A percentile compares a stretch with the other conserved stretches of the same genome.
Conservation (phyloP, 2,329 filamentous ascomycete species). For the Ascocoryne sarcoides region DNA sequence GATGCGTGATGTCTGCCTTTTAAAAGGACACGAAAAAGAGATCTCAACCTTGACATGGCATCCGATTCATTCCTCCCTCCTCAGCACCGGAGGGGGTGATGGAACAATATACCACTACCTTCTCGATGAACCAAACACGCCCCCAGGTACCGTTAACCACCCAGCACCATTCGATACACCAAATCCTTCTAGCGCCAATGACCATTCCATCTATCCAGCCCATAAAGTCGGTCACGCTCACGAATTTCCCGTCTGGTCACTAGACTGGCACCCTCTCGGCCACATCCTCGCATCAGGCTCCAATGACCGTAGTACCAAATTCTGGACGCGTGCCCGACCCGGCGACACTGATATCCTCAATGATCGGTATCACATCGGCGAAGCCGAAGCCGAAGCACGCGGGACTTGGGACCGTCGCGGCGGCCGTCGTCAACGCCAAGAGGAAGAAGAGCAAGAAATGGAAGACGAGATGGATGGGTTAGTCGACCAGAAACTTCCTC, state of each 20-base stretch:
- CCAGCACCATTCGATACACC: constrained; percentile 77
- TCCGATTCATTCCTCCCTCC: constrained; percentile 78
- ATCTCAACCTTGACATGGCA: constrained; percentile 91
- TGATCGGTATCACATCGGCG: constrained; percentile 92
- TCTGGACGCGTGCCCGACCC: constrained; percentile 87
- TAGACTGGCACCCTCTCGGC: constrained; percentile 95
- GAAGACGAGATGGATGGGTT: constrained; percentile 91
- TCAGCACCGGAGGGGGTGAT: constrained; percentile 85
- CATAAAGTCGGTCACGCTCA: constrained; percentile 84
- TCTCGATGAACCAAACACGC: constrained; percentile 88
- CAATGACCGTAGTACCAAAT: constrained; percentile 92
- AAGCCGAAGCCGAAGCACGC: constrained; percentile 83
- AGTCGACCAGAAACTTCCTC: constrained; percentile 78
- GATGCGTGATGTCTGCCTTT: constrained; percentile 94
- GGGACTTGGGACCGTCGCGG: constrained; percentile 87
- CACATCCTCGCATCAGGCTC: constrained; percentile 93
- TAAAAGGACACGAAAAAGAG: constrained; percentile 93
- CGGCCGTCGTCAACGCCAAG: constrained; percentile 68
- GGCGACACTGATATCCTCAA: constrained; percentile 79
- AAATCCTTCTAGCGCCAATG: constrained; percentile 69
- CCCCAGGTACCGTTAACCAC: constrained; percentile 60
- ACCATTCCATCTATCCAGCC: constrained; percentile 86
- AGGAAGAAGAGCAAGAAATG: constrained; percentile 87
- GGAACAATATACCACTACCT: constrained; percentile 89
- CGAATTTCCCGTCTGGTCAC: constrained; percentile 91